Evolutionary conservation across 352 stramenopile species (phyloP), one percentile per base, ranked within the genome.

Genomic region (Detonula confervacea): DNA sequence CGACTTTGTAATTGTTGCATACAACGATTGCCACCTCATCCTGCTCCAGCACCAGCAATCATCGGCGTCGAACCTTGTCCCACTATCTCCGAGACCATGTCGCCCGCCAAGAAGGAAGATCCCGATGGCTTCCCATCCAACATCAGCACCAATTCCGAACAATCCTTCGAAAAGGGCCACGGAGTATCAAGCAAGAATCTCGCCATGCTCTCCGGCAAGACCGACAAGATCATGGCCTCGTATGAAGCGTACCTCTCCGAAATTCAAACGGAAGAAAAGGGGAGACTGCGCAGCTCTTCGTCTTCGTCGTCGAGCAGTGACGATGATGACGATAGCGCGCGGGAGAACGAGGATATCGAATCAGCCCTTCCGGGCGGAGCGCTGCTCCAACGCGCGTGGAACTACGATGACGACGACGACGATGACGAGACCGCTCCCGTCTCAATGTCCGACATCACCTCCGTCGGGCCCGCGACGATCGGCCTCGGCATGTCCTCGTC

Each of bases 171-270:
- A 20, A 60, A 22, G 12, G 24, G 51, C 9, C 20, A 39, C 1
- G 51, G 24, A 22, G 39, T 39, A 39, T 60, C 51, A 2, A 25
- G 24, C 51, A 60, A 60, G 14, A n/a, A 60, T 5, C 51, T 60
- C 2, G 18, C 18, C 4, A 37, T 20, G 8, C 51, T 60, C 11
- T 60, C 51, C 8, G 8, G 22, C 51, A 60, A 39, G 14, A 60
- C 51, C 1, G 12, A 18, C 51, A 37, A 39, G 5, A 60, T 60
- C 51, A 60, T 60, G 51, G 11, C 2, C 8, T 22, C 35, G 8
- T 60, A 60, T 24, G 24, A 60, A 39, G 51, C 51, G 1, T 60
- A 60, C 51, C 51, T 60, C 22, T 22, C 20, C 24, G 51, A 60
- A 16, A 60, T 60, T 9, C 51, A 60, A 14, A 22, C 3, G 14